Evolutionary conservation across 805 yeast genomes (phyloP).

Genomic region (Jamesozyma lodderae): DNA sequence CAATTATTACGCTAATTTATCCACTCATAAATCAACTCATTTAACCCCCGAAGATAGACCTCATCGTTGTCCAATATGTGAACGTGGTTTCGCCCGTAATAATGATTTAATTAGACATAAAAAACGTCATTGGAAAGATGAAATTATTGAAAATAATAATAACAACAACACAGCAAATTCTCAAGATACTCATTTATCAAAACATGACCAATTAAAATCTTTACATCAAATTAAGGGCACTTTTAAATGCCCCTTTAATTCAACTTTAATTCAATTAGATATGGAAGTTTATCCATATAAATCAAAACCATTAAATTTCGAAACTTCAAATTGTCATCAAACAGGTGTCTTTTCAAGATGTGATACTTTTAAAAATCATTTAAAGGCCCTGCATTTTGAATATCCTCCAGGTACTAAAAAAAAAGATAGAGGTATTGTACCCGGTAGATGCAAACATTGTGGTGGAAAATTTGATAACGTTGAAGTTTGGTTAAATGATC

Average conservation of each 20-base stretch:
- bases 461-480: conserved; percentile 55
- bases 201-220: conserved; percentile 21
- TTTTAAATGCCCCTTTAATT: conserved; percentile 67
- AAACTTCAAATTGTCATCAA: conserved; percentile 50
- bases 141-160: conserved; percentile 3
- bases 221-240: conserved; percentile 32
- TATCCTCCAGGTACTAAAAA: conserved; percentile 84
- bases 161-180: background rate
- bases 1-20: conserved; percentile 63
- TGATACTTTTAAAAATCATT: conserved; percentile 86
- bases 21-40: conserved; percentile 78
- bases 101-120: conserved; percentile 81
- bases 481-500: conserved; percentile 70
- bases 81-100: conserved; percentile 79
- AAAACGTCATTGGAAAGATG: conserved; percentile 75
- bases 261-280: conserved; percentile 25
- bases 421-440: conserved; percentile 55
- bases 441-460: conserved; percentile 75
- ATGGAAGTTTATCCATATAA: conserved; percentile 26
- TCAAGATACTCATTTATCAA: background rate
- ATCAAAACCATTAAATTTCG: conserved; percentile 17
- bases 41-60: conserved; percentile 64
- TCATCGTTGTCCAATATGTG: conserved; percentile 67
- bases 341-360: conserved; percentile 83
- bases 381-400: conserved; percentile 80